phyloP scores from a whole-genome alignment of 345 rosid species.

The Linum usitatissimum region DNA sequence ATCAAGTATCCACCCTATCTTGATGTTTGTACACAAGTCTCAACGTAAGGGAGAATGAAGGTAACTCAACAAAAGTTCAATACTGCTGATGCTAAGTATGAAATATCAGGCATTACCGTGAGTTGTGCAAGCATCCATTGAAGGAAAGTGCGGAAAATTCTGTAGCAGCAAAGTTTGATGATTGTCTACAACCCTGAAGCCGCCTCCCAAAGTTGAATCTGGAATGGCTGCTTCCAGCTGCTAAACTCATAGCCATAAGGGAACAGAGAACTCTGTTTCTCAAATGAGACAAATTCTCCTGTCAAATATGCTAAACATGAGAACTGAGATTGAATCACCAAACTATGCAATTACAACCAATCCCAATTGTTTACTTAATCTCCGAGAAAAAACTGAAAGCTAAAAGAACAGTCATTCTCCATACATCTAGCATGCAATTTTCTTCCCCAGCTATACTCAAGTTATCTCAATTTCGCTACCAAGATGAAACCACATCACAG shows the following conservation, averaged over 20 bases:
- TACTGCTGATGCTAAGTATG: too few species aligned
- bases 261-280: not conserved
- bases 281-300: not conserved
- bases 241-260: not conserved
- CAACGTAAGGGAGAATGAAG: too few species aligned
- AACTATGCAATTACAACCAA: not conserved
- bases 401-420: too few species aligned
- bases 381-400: too few species aligned
- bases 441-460: too few species aligned
- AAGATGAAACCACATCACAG: too few species aligned
- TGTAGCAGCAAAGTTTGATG: not conserved
- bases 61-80: too few species aligned
- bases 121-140: not conserved
- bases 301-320: not conserved
- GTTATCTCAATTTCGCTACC: too few species aligned
- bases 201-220: not conserved
- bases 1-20: not conserved
- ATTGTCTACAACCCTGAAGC: not conserved
- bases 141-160: not conserved
- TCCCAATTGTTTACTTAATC: too few species aligned
- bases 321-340: not conserved
- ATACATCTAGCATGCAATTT: too few species aligned
- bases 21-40: too few species aligned
- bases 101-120: not conserved
- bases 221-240: not conserved